phyloP scores from a whole-genome alignment of 164 flowering plant species.

The Sextonia rubra region DNA sequence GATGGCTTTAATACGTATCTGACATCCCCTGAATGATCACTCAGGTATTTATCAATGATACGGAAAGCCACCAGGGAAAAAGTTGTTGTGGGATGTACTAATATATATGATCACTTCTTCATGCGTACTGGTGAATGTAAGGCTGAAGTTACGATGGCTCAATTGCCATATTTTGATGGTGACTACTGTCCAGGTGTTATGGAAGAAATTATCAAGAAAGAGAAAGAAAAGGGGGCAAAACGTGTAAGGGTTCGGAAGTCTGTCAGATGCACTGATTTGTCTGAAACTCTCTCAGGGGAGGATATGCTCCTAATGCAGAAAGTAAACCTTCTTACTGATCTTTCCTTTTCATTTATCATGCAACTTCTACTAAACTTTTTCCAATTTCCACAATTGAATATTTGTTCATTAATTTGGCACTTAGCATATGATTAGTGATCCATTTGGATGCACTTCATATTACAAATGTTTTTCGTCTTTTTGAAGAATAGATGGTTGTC shows the following conservation, averaged over 20 bases:
- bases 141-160: conserved; percentile 92
- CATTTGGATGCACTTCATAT: too few relatives aligned
- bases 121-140: conserved; percentile 71
- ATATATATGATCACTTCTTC: conserved; percentile 92
- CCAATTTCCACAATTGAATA: too few relatives aligned
- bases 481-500: too few relatives aligned
- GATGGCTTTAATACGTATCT: too few relatives aligned
- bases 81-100: conserved; percentile 83
- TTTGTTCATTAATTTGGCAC: too few relatives aligned
- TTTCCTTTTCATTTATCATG: not conserved
- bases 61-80: conserved; percentile 81
- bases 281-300: conserved; percentile 88
- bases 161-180: conserved; percentile 97
- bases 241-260: conserved; percentile 92
- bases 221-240: conserved; percentile 67
- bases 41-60: conserved; percentile 91
- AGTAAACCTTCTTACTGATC: conserved; percentile 33
- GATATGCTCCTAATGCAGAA: conserved; percentile 73
- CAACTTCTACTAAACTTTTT: not conserved
- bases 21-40: not conserved
- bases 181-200: conserved; percentile 99
- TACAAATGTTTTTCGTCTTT: too few relatives aligned
- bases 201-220: conserved; percentile 88
- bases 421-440: too few relatives aligned
- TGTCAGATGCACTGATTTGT: conserved; percentile 85